Percentiles rank a stretch among this genome's conserved stretches.
These are phyloP conservation scores for Epicoccum nigrum DNA, from an alignment of 2,329 filamentous ascomycete genomes.

Conservation along the genomic window DNA sequence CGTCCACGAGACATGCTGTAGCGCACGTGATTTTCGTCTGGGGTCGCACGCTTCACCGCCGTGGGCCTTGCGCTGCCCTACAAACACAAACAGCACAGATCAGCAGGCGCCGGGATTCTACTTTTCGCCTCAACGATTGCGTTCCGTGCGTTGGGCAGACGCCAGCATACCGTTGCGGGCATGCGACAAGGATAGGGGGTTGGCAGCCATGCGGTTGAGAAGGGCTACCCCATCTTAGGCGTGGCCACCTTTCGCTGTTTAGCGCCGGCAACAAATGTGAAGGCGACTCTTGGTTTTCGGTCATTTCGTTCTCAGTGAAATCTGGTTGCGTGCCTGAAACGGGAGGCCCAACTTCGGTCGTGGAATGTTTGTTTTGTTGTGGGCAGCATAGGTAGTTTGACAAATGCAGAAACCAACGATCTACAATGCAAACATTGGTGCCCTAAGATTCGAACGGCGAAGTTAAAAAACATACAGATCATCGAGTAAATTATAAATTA, in stretches of 20 bases:
- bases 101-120: conserved; percentile 2
- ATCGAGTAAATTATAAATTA: not conserved
- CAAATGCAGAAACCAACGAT: too few species aligned
- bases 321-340: too few species aligned
- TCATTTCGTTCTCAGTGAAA: not conserved
- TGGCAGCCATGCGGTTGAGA: conserved; percentile 1
- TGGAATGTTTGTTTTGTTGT: conserved; percentile 18
- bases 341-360: too few species aligned
- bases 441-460: not conserved
- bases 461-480: not conserved
- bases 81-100: conserved; percentile 6
- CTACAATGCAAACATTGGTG: too few species aligned
- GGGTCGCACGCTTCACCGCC: conserved; percentile 11
- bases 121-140: not conserved
- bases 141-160: conserved; percentile 4
- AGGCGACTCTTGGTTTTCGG: not conserved
- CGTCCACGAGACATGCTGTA: not conserved
- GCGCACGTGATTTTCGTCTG: conserved; percentile 3
- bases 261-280: not conserved
- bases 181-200: conserved; percentile 1
- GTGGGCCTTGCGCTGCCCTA: not conserved
- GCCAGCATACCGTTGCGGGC: conserved; percentile 15
- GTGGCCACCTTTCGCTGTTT: not conserved
- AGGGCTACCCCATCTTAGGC: not conserved
- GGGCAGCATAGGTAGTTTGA: too few species aligned